Percentiles rank a stretch among this genome's conserved stretches.
Evolutionary conservation across 2,329 filamentous ascomycete genomes (phyloP).

Genomic region (Penicillium sclerotigenum): DNA sequence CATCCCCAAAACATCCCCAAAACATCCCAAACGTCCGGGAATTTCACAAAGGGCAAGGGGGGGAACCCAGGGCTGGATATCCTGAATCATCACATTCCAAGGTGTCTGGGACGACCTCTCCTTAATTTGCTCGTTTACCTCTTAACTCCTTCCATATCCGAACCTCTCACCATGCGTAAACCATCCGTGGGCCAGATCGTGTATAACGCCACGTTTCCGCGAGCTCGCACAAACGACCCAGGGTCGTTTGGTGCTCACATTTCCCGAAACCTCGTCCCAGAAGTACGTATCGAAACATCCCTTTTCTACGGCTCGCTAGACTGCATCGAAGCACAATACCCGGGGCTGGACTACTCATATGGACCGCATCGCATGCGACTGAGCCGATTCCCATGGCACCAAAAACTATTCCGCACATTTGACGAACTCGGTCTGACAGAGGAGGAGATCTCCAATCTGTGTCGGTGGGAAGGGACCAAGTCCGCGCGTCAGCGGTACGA

Average conservation of each 20-base stretch:
- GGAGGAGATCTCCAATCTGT: constrained; percentile 59
- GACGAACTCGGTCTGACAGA: constrained; percentile 58
- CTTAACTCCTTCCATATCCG: constrained; percentile 1
- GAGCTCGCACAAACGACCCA: constrained; percentile 55
- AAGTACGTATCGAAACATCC: constrained; percentile 62
- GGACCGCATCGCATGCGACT: constrained; percentile 61
- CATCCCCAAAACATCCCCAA: neutral
- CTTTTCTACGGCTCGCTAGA: constrained; percentile 64
- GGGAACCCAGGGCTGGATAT: neutral
- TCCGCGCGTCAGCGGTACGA: constrained; percentile 47
- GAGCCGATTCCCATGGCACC: constrained; percentile 60
- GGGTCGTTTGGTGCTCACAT: constrained; percentile 58
- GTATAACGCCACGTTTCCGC: constrained; percentile 58
- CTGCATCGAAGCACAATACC: constrained; percentile 64
- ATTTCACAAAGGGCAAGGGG: constrained; percentile 12
- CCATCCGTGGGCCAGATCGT: constrained; percentile 58
- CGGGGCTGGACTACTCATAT: constrained; percentile 63
- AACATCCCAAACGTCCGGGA: neutral
- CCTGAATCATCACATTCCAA: constrained; percentile 6
- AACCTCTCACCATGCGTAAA: constrained; percentile 55
- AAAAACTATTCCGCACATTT: constrained; percentile 59
- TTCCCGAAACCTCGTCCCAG: constrained; percentile 60
- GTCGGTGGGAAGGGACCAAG: constrained; percentile 56
- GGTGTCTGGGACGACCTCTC: constrained; percentile 1
- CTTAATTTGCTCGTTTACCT: neutral